Evolutionary conservation across 164 flowering plant genomes (phyloP).

Genomic region (Cinnamomum micranthum): DNA sequence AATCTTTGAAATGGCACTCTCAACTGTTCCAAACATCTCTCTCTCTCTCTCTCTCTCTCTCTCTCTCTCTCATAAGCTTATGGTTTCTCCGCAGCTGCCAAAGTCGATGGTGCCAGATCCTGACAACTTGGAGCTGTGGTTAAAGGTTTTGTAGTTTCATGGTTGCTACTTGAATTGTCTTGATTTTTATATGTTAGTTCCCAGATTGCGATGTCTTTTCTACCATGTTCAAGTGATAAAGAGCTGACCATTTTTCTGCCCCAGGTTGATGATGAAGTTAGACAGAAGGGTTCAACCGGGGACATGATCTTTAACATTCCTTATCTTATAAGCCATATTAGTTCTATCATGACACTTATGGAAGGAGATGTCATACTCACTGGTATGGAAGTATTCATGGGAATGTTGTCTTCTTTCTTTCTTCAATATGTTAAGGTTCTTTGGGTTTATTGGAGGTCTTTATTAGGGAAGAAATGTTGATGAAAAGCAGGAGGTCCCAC

Average conservation of each 20-base stretch:
- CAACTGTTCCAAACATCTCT: no score
- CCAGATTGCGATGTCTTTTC: background rate
- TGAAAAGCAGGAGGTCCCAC: no score
- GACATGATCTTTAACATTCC: conserved; percentile 98
- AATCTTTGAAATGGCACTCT: no score
- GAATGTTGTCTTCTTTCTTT: no score
- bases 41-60: background rate
- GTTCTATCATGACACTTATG: conserved; percentile 87
- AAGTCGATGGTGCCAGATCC: conserved; percentile 69
- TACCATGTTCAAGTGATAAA: background rate
- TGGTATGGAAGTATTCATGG: conserved; percentile 38
- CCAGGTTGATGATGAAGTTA: conserved; percentile 84
- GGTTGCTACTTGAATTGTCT: background rate
- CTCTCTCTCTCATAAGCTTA: background rate
- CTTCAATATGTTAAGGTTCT: background rate
- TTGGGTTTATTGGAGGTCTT: background rate
- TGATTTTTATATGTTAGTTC: background rate
- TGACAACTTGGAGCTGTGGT: conserved; percentile 82
- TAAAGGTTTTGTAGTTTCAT: conserved; percentile 49
- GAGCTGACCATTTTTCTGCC: conserved; percentile 8
- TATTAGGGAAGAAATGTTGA: background rate
- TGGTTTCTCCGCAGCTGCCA: conserved; percentile 53
- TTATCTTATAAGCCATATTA: conserved; percentile 87
- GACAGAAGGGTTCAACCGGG: conserved; percentile 81
- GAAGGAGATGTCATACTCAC: conserved; percentile 98